These are phyloP conservation scores for Luvunga scandens DNA, from an alignment of 345 rosid species.

Conservation along the genomic window DNA sequence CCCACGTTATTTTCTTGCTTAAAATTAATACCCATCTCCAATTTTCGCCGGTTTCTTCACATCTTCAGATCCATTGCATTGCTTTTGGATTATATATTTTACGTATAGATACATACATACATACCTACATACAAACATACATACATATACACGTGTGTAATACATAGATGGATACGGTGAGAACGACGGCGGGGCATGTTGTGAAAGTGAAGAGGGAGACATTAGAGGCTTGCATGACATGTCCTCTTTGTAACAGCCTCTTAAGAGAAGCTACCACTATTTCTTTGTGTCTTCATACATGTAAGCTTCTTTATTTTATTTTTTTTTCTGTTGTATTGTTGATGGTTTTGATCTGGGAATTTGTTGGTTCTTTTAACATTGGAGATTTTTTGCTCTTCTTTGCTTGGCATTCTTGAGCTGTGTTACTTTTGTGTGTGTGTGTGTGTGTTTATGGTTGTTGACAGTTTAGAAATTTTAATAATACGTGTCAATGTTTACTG, in stretches of 20 bases:
- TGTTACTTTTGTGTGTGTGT: neutral
- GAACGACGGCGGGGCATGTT: conserved; percentile 40
- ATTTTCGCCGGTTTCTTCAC: neutral
- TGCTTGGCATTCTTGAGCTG: neutral
- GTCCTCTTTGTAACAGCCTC: conserved; percentile 65
- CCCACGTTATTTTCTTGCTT: conserved; percentile 18
- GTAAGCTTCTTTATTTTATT: conserved; percentile 31
- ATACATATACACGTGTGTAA: neutral
- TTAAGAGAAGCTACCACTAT: conserved; percentile 70
- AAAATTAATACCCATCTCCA: conserved; percentile 14
- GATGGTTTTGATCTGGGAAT: conserved; percentile 21
- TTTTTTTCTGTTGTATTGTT: neutral
- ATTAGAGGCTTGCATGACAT: conserved; percentile 69
- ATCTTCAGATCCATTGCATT: conserved; percentile 10
- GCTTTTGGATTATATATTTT: neutral
- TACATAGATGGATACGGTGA: neutral
- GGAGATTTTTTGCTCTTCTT: neutral
- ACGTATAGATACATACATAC: neutral
- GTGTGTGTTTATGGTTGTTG: neutral
- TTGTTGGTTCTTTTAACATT: neutral
- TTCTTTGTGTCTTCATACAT: conserved; percentile 76
- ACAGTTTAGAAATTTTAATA: neutral
- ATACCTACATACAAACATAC: neutral
- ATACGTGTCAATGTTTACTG: neutral
- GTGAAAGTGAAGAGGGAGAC: conserved; percentile 51